Evolutionary conservation across 2,329 filamentous ascomycete species (phyloP).

Genomic region (Lecanoromycetidae sp.): DNA sequence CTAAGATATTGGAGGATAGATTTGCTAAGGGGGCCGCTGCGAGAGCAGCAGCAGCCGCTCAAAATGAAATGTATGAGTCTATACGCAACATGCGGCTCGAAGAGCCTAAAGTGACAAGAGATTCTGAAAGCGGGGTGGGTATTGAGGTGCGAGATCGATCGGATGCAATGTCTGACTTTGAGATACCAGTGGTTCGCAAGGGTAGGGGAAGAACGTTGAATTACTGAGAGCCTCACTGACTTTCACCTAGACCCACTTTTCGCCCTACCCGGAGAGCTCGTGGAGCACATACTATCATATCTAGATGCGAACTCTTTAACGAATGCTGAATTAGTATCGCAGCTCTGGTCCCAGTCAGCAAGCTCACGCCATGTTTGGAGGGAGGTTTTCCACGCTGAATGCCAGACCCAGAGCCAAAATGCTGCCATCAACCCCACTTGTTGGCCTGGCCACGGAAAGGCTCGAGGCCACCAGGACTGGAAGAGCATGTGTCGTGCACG

Average conservation of each 20-base stretch:
- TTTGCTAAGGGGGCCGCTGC: slow-evolving; percentile 31
- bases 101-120: slow-evolving; percentile 26
- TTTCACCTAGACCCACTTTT: slow-evolving; percentile 39
- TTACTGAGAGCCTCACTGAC: neutral
- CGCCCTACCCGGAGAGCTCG: slow-evolving; percentile 46
- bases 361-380: slow-evolving; percentile 50
- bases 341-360: slow-evolving; percentile 43
- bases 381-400: slow-evolving; percentile 46
- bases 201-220: slow-evolving; percentile 22
- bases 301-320: slow-evolving; percentile 47
- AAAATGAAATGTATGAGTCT: slow-evolving; percentile 29
- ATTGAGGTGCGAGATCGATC: slow-evolving; percentile 31
- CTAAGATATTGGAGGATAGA: slow-evolving; percentile 30
- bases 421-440: slow-evolving; percentile 18
- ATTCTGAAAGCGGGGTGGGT: slow-evolving; percentile 39
- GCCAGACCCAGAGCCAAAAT: slow-evolving; percentile 24
- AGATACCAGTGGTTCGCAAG: slow-evolving; percentile 28
- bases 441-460: slow-evolving; percentile 42
- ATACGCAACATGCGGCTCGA: slow-evolving; percentile 17
- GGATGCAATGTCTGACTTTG: slow-evolving; percentile 25
- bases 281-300: slow-evolving; percentile 46
- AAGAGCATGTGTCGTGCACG: slow-evolving; percentile 71
- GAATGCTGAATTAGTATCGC: slow-evolving; percentile 44
- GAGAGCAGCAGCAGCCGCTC: slow-evolving; percentile 37
- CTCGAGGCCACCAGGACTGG: slow-evolving; percentile 60